Base-by-base conservation (phyloP, 2,329 filamentous ascomycete genomes). In the Arthrinium puccinioides region DNA sequence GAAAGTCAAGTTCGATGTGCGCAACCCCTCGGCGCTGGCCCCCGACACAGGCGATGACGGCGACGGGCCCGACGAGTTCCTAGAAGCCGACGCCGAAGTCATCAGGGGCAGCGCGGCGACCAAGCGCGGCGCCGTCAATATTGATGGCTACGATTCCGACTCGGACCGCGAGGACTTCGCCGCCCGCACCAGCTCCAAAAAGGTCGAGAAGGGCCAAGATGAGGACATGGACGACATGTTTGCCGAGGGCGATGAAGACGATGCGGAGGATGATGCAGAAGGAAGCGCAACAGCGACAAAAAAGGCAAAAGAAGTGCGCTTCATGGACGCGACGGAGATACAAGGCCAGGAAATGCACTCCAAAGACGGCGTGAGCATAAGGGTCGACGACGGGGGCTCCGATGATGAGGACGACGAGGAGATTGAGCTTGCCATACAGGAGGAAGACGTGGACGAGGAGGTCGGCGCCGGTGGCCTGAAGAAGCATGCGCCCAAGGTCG, bases 81-180 rank as follows among this genome's bases (percentile, higher is more conserved):
- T 98, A 8, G 87, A 94, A 35, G 87, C 88, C 15, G 92, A 97
- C 35, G 87, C 89, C 16, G 92, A 97, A 55, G 89, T 96, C 26
- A 96, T 97, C 46, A 88, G 89, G 13, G 84, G 82, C 2, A 72
- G 78, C 9, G 74, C 77, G 21, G 75, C 79, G 27, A 86, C 87
- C 1, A 95, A 95, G 60, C 86, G 92, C 44, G 90, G 90, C 48
- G 92, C 90, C 0, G 86, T 98, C 38, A 96, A 97, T 54, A 79
- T 98, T 27, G 92, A 97, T 54, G 92, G 92, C 35, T 98, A 97
- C 64, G 90, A 97, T 50, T 92, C 84, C 9, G 92, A 98, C 61
- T 94, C 90, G 3, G 78, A 84, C 36, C 90, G 94, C 46, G 92
- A 97, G 55, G 63, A 63, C 49, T 54, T 62, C 20, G 66, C 66